Conservation (phyloP, 192 early-diverging fungal species). For the Umbelopsis sp. region DNA sequence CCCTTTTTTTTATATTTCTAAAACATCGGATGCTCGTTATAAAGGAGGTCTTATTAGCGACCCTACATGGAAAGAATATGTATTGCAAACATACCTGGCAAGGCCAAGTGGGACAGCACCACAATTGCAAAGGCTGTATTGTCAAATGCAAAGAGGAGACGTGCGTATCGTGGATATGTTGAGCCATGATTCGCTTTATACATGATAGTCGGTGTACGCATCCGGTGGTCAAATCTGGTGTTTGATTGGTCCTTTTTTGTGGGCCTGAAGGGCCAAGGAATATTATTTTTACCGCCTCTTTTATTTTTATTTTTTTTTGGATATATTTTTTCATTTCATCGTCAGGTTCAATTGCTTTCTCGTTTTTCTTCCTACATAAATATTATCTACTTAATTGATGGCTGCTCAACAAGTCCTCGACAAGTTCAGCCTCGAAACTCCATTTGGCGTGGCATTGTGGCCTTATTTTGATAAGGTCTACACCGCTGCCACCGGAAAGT, state of each 20-base stretch:
- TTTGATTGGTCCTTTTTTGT: not conserved
- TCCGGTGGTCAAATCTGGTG: constrained; percentile 1
- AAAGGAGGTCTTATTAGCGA: constrained; percentile 49
- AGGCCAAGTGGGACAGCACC: constrained; percentile 29
- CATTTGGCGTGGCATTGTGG: constrained; percentile 54
- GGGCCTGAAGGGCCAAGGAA: not conserved
- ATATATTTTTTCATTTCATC: constrained; percentile 4
- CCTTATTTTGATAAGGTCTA: constrained; percentile 47
- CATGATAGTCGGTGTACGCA: constrained; percentile 1
- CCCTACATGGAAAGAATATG: constrained; percentile 60
- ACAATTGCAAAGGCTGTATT: not conserved
- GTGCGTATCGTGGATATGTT: constrained; percentile 15
- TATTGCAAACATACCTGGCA: constrained; percentile 32
- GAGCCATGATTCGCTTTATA: constrained; percentile 14
- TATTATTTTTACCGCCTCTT: constrained; percentile 3
- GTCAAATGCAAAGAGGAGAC: constrained; percentile 18
- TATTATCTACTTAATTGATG: constrained; percentile 1
- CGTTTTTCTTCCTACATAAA: not conserved
- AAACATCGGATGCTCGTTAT: constrained; percentile 25
- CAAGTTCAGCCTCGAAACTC: constrained; percentile 27
- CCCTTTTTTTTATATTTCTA: not conserved
- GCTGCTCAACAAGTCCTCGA: constrained; percentile 18
- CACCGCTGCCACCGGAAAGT: constrained; percentile 37
- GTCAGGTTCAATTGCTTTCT: not conserved
- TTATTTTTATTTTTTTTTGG: not conserved